Evolutionary conservation across 305 asterid species (phyloP), one percentile per base, ranked within the genome.

Genomic region (Rubia peregrina): DNA sequence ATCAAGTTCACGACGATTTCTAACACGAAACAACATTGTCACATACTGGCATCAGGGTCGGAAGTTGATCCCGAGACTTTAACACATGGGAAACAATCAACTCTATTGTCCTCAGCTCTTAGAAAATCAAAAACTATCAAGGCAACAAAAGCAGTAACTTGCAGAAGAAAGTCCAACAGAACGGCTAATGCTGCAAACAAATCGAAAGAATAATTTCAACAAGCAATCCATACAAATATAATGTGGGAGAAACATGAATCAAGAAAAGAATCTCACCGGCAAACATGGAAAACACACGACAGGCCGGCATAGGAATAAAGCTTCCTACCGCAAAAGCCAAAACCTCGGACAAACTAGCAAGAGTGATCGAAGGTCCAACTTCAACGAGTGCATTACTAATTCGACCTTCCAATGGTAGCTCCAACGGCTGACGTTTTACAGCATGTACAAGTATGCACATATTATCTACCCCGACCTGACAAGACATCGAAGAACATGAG

Each of bases 281-380:
- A 79, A 95, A 95, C 99, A 95, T 95, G 75, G 99, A 95, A 79
- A 95, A 95, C 64, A 92, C 94, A 40, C 98, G 99, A 78, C 95
- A 87, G 71, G 99, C 99, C 56, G 99, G 99, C 97, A 95, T 92
- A 26, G 97, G 95, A 67, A 95, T 92, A 84, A 95, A 95, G 77
- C 98, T 87, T 77, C 99, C 99, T 65, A 95, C 99, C 21, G 99
- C 99, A 84, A 95, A 95, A 80, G 99, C 99, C 81, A 95, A 78
- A 74, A 95, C 98, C 85, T 95, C 99, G 33, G 99, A 81, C 43
- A 92, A 75, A 80, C 98, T 91, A 79, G 99, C 99, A 79, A 95
- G 82, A 42, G 99, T 95, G 69, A 95, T 95, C 55, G 99, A 95
- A 30, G 99, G 99, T 55, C 99, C 99, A 69, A 95, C 98, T 82